phyloP scores from a whole-genome alignment of 495 filamentous ascomycete genomes.

The Tetracladium setigerum region DNA sequence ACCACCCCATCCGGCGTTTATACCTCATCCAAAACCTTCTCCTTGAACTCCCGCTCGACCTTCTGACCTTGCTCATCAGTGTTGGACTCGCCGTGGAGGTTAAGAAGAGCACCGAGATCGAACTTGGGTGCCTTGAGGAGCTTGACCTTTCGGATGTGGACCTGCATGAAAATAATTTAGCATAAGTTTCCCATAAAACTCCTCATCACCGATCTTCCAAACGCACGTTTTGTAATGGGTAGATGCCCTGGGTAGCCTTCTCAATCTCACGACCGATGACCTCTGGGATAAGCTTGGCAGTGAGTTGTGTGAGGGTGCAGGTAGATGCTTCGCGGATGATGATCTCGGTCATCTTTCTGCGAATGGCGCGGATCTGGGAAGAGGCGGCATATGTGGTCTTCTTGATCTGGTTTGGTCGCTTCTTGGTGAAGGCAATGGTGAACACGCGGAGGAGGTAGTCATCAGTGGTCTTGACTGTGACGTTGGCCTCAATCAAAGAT shows the following conservation, averaged over 20 bases:
- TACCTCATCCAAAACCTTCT: slow-evolving; percentile 85
- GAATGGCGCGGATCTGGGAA: slow-evolving; percentile 92
- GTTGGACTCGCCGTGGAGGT: slow-evolving; percentile 92
- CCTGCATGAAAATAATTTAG: slow-evolving; percentile 53
- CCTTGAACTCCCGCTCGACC: slow-evolving; percentile 99
- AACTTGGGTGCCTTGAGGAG: slow-evolving; percentile 97
- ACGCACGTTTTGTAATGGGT: slow-evolving; percentile 96
- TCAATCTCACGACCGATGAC: slow-evolving; percentile 99
- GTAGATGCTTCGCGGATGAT: slow-evolving; percentile 90
- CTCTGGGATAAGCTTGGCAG: slow-evolving; percentile 96
- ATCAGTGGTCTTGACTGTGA: slow-evolving; percentile 98
- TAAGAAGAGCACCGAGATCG: slow-evolving; percentile 90
- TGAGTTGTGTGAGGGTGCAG: slow-evolving; percentile 91
- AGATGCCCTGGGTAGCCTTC: slow-evolving; percentile 98
- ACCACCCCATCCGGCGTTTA: slow-evolving; percentile 46
- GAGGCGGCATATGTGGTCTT: slow-evolving; percentile 97
- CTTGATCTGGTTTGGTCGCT: slow-evolving; percentile 98
- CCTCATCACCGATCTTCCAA: neutral
- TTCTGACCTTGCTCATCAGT: slow-evolving; percentile 97
- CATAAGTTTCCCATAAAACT: slow-evolving; percentile 2
- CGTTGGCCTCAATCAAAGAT: slow-evolving; percentile 96
- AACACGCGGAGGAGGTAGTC: slow-evolving; percentile 98
- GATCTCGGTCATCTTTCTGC: slow-evolving; percentile 99
- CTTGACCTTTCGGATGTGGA: slow-evolving; percentile 99
- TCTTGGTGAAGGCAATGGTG: slow-evolving; percentile 98